Evolutionary conservation across 2,329 filamentous ascomycete genomes (phyloP), one percentile per base, ranked within the genome.

Genomic region (Xylaria polymorpha): DNA sequence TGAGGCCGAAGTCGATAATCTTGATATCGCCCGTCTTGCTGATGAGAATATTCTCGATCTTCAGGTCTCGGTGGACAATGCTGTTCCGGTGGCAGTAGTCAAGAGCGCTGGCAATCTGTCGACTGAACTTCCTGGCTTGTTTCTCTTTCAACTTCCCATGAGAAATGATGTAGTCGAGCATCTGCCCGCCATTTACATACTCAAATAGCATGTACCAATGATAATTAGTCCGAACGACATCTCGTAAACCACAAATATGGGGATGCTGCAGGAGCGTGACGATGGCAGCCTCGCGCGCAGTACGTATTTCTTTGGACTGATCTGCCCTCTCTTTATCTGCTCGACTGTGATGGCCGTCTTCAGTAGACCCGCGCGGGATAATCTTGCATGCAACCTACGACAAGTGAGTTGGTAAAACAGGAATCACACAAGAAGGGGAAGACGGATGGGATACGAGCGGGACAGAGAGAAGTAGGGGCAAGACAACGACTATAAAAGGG

Each of bases 191-290:
- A 78, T 99, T 98, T 81, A 99, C 96, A 80, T 96, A 98, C 83
- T 99, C 96, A 78, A 97, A 99, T 61, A 99, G 90, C 96, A 99
- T 99, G 82, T 99, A 99, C 96, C 96, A 99, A 81, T 99, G 96
- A 80, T 98, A 96, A 77, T 96, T 95, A 60, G 96, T 98, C 67
- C 94, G 91, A 66, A 98, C 92, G 32, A 98, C 94, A 82, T 99
- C 96, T 73, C 94, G 90, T 87, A 99, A 92, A 68, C 93, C 94
- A 80, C 96, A 98, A 67, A 99, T 97, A 78, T 97, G 97, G 15
- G 95, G 96, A 77, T 98, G 96, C 77, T 94, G 94, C 66, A 98
- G 88, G 57, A 99, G 89, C 32, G 93, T 97, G 71, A 98, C 95
- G 77, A 99, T 98, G 74, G 96, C 96, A 50, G 96, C 95, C 81